Base-by-base conservation (phyloP, 805 yeast genomes). In the Wickerhamomyces bisporus region DNA sequence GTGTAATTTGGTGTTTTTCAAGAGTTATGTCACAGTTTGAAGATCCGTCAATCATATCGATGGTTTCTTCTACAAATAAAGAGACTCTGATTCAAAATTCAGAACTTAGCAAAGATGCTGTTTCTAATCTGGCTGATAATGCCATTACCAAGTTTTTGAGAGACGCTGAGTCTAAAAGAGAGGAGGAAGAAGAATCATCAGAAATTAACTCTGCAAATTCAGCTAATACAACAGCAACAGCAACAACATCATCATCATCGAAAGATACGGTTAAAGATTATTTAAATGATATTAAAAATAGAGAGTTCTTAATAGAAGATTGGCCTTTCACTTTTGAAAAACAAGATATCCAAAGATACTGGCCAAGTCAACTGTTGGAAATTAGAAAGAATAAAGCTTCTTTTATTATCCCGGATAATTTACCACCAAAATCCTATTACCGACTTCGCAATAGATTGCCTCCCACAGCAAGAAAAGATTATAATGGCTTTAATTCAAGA, bases 391-490 rank as follows among this genome's bases (percentile, higher is more conserved):
- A 26, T 27, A 33, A 35, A 14, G 31, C 28, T 7, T 44, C 55
- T 1, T 38, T 47, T 11, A 34, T 35, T 5, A 36, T 39, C 3
- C 47, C 52, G 6, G 45, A 44, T 7, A 43, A 38, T 16, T 35
- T 55, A 18, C 60, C 58, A 12, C 37, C 47, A 26, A 52, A 44
- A 34, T 39, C 40, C 18, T 51, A 45, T 35, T 53, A 51, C 42
- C 42, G 57, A 39, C 26, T 49, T 14, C 37, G 38, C 13, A 35
- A 33, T n/a, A 35, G 33, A 9, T n/a, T 26, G 35, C 30, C 39
- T 18, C 35, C 23, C 17, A 40, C 41, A 26, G 35, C 35, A 14
- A 41, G 35, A 34, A 39, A 30, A 20, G 41, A 40, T 14, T 27
- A 41, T 13, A 29, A 39, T 26, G 30, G 36, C 21, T 28, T 36